Evolutionary conservation across 352 stramenopile genomes (phyloP).

Genomic region (Globisporangium takayamanum): DNA sequence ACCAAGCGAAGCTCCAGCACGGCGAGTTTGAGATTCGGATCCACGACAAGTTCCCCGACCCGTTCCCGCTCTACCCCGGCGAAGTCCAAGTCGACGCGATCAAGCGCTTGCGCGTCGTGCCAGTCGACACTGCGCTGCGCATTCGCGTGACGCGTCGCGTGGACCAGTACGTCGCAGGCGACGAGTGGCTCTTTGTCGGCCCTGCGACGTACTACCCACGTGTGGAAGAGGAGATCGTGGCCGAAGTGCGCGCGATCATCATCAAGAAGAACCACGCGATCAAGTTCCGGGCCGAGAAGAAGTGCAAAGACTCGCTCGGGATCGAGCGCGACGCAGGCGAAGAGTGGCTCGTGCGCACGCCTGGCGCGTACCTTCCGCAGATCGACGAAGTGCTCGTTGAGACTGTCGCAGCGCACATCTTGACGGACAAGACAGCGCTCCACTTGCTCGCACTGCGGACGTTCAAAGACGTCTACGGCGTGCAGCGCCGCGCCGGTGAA

Average conservation of each 20-base stretch:
- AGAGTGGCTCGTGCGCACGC: constrained; percentile 73
- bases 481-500: constrained; percentile 64
- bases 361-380: constrained; percentile 65
- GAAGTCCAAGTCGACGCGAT: constrained; percentile 57
- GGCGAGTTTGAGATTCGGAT: constrained; percentile 74
- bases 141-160: constrained; percentile 59
- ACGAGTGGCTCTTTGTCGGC: constrained; percentile 75
- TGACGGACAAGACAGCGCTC: constrained; percentile 58
- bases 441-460: constrained; percentile 60
- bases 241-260: constrained; percentile 45
- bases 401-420: constrained; percentile 50
- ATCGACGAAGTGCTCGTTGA: constrained; percentile 69
- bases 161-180: constrained; percentile 42
- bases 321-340: constrained; percentile 59
- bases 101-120: constrained; percentile 48
- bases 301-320: constrained; percentile 61
- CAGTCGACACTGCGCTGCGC: constrained; percentile 53
- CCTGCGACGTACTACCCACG: constrained; percentile 70
- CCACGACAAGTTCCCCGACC: constrained; percentile 68
- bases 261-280: constrained; percentile 78
- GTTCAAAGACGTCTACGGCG: constrained; percentile 70
- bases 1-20: constrained; percentile 74
- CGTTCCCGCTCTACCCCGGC: constrained; percentile 67
- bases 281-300: constrained; percentile 79
- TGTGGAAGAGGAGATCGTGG: constrained; percentile 64